Evolutionary conservation across 2,329 filamentous ascomycete genomes (phyloP).

Genomic region (Coniella lustricola): DNA sequence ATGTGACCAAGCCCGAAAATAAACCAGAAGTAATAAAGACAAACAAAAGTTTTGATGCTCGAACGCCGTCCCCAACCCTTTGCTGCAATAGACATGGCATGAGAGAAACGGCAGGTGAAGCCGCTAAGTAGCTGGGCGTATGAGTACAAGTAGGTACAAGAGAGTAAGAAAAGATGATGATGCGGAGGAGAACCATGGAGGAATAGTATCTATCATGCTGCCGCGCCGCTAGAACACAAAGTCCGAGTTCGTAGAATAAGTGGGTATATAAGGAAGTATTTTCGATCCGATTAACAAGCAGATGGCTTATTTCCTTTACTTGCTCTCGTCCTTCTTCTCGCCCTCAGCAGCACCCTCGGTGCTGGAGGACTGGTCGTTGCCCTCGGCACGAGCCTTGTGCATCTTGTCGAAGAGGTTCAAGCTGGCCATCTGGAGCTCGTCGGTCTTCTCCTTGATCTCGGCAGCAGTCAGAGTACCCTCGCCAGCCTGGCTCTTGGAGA

Average conservation of each 20-base stretch:
- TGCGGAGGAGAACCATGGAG: conserved; percentile 12
- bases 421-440: conserved; percentile 92
- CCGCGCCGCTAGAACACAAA: conserved; percentile 25
- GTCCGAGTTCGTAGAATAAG: conserved; percentile 19
- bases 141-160: conserved; percentile 45
- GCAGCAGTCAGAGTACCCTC: conserved; percentile 80
- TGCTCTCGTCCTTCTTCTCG: conserved; percentile 71
- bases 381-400: conserved; percentile 86
- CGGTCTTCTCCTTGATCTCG: conserved; percentile 97
- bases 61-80: conserved; percentile 40
- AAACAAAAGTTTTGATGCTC: conserved; percentile 41
- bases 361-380: conserved; percentile 43
- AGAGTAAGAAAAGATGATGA: conserved; percentile 21
- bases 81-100: conserved; percentile 38
- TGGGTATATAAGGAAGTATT: conserved; percentile 21
- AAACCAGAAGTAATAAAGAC: conserved; percentile 12
- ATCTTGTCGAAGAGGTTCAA: conserved; percentile 99
- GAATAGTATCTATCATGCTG: conserved; percentile 23
- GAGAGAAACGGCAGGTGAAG: conserved; percentile 24
- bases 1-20: conserved; percentile 28
- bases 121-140: conserved; percentile 31
- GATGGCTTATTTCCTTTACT: conserved; percentile 38
- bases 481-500: conserved; percentile 89
- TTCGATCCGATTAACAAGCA: neutral
- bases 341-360: conserved; percentile 51